Base-by-base conservation (phyloP, 2,329 filamentous ascomycete species). In the Penicillium griseofulvum region DNA sequence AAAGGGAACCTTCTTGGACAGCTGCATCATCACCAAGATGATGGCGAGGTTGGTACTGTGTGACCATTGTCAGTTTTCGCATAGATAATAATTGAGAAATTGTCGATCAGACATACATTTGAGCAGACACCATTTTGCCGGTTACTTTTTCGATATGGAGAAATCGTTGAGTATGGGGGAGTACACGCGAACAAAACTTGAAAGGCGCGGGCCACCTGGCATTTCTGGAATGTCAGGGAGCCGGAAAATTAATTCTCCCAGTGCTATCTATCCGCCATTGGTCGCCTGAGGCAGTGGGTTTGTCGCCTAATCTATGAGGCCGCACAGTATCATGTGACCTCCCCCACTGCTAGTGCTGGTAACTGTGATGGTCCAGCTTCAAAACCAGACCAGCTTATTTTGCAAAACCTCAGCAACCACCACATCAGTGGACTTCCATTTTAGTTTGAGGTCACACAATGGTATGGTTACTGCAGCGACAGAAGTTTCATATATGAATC, bases 21-120 rank as follows among this genome's bases (percentile, higher is more conserved):
- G 89, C 83, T 97, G 93, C 91, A 97, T 97, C 88, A 97, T 95
- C 73, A 90, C 89, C 67, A 96, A 85, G 80, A 96, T 92, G 87
- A 96, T 91, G 80, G 90, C 82, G 75, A 96, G 83, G 83, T 96
- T 96, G 76, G 89, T 90, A 70, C 91, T 96, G 76, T 42, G 43
- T 36, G 65, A 60, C 52, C 59, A 59, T 57, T 57, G 28, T 51
- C 28, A 54, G 46, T 54, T 31, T 37, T 31, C 9, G 19, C 41
- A 36, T n/a, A 49, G 19, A 11, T 8, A n/a, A 28, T 37, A n/a
- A 39, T 31, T 19, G 11, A 44, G 33, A 34, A 45, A 17, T 48
- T 52, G 12, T 10, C 24, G 9, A 39, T 51, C 26, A 37, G 54
- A 72, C 83, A 71, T 79, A 87, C 85, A 87, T 79, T 74, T 87